Percentiles rank a stretch among this genome's conserved stretches.
Conservation (phyloP, 371 early-diverging fungal genomes). For the Lichtheimia corymbifera region DNA sequence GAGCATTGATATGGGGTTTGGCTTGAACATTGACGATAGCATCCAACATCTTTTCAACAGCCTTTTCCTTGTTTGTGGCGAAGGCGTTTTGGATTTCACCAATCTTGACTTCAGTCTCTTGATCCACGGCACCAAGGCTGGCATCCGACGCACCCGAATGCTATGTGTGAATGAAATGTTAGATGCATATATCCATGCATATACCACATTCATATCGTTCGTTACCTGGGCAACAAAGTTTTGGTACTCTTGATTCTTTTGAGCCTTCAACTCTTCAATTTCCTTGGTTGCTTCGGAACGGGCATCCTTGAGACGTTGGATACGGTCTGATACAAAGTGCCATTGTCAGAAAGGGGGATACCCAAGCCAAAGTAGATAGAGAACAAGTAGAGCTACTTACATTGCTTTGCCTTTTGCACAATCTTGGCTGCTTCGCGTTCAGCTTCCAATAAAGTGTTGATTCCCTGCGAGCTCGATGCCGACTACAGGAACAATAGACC, state of each 20-base stretch:
- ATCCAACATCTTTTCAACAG: conserved; percentile 71
- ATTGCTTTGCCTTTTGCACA: conserved; percentile 90
- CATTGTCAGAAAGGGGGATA: too few species aligned
- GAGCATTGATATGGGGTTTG: conserved; percentile 66
- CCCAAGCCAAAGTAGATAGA: too few species aligned
- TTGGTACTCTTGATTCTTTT: conserved; percentile 83
- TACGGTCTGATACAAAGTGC: conserved; percentile 68
- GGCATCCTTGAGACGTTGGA: conserved; percentile 92
- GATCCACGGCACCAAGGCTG: conserved; percentile 64
- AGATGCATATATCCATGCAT: neutral
- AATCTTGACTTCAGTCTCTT: conserved; percentile 81
- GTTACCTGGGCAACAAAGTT: conserved; percentile 79
- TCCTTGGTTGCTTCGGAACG: conserved; percentile 92
- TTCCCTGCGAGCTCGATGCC: conserved; percentile 77
- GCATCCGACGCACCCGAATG: conserved; percentile 78
- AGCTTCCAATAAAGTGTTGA: conserved; percentile 83
- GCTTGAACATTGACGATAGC: conserved; percentile 75
- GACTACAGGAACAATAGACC: conserved; percentile 35
- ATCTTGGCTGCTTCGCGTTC: conserved; percentile 87
- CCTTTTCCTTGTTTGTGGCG: conserved; percentile 69
- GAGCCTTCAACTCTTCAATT: conserved; percentile 82
- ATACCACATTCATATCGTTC: too few species aligned
- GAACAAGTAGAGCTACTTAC: conserved; percentile 47
- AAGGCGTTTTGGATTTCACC: conserved; percentile 65
- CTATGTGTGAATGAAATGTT: conserved; percentile 38